Percentiles rank a stretch among this genome's conserved stretches.
Evolutionary conservation across 345 rosid genomes (phyloP).

Genomic region (Rubroshorea leprosula): DNA sequence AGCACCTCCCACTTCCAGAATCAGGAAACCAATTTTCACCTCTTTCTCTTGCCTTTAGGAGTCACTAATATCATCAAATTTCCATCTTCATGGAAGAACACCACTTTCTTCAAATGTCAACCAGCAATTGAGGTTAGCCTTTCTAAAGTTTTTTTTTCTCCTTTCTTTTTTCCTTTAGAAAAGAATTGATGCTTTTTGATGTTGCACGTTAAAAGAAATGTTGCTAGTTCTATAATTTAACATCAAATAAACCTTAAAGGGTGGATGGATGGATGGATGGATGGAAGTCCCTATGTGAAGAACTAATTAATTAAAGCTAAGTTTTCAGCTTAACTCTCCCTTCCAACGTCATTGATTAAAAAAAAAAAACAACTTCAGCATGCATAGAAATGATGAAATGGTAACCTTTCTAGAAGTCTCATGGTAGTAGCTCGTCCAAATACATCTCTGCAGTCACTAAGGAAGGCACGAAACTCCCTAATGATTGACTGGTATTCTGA

Average conservation of each 20-base stretch:
- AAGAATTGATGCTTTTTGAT: not conserved
- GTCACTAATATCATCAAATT: not conserved
- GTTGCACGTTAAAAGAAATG: not conserved
- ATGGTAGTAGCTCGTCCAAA: conserved; percentile 97
- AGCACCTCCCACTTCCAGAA: not conserved
- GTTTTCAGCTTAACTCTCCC: not conserved
- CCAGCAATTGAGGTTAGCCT: conserved; percentile 1
- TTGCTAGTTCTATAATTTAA: not conserved
- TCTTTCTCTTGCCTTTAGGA: not conserved
- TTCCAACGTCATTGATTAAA: not conserved
- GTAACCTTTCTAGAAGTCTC: conserved; percentile 93
- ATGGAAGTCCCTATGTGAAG: conserved; percentile 1
- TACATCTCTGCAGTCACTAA: conserved; percentile 90
- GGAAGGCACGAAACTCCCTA: conserved; percentile 90
- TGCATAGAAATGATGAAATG: not conserved
- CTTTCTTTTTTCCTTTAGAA: not conserved
- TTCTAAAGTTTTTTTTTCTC: not conserved
- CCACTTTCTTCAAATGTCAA: not conserved
- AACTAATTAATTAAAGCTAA: not conserved
- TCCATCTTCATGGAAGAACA: not conserved
- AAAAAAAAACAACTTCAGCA: not conserved
- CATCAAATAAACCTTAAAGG: not conserved
- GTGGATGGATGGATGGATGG: conserved; percentile 1
- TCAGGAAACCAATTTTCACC: not conserved
- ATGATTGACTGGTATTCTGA: conserved; percentile 80